Base-by-base conservation (phyloP, 108 stramenopile species). In the Seminavis robusta region DNA sequence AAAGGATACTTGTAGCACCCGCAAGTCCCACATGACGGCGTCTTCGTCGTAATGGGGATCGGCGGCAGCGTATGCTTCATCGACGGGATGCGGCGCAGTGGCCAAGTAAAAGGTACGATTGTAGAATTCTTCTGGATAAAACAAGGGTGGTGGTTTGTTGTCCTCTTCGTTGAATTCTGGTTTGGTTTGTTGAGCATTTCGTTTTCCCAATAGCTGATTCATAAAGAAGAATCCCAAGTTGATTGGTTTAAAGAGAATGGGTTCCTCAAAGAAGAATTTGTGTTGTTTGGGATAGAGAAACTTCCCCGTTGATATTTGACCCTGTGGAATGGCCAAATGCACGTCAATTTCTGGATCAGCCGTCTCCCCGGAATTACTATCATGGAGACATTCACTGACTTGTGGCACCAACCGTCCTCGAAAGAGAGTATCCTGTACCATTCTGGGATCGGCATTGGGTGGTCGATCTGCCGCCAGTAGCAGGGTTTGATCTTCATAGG, bases 261-360 rank as follows among this genome's bases (percentile, higher is more conserved):
- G 63, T n/a, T 55, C 33, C 1, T 63, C 63, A 46, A 63, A 63
- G 30, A 63, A 63, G 33, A 53, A 43, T 28, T 46, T 53, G 63
- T 63, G 63, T 23, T 32, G 26, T 21, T 23, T 54, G 16, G 63
- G 63, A 45, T 63, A 63, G 53, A 63, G 45, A 29, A 49, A 63
- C 36, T 55, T 63, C 16, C 63, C 63, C 11, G 55, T 46, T 5
- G 45, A 43, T 5, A 63, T 28, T n/a, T 47, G 9, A 2, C 63
- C 63, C n/a, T 55, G 6, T 2, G 45, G 42, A 34, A 63, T 45
- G 19, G 63, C 54, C 52, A 63, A 45, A 30, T 51, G 50, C 3
- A 61, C 38, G 32, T 61, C 60, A 2, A 41, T 24, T 17, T 51
- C 38, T 21, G 23, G 3, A 4, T 47, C 4, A 16, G 20, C 27